A percentile compares a stretch with the other conserved stretches of the same genome.
Conservation (phyloP, 331 rosid genomes). For the Arachis monticola region DNA sequence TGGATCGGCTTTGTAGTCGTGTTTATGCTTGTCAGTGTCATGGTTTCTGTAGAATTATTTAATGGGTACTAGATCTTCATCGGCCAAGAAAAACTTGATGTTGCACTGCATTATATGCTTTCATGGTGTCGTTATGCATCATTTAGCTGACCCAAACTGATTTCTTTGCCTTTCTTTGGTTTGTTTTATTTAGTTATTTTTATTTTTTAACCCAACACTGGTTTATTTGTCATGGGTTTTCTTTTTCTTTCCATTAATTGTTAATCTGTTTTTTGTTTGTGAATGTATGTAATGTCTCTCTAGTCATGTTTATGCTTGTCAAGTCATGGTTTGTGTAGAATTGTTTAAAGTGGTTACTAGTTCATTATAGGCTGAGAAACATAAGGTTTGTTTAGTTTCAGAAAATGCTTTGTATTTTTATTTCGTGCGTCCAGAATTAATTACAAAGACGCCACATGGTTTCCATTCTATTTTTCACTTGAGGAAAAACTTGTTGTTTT, state of each 20-base stretch:
- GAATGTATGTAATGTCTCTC: not conserved
- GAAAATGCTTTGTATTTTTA: not conserved
- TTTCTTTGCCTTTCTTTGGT: not conserved
- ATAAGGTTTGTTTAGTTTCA: not conserved
- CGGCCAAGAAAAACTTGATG: too few relatives aligned
- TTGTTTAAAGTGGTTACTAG: constrained; percentile 8
- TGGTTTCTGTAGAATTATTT: too few relatives aligned
- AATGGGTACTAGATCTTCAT: too few relatives aligned
- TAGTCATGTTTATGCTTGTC: constrained; percentile 4
- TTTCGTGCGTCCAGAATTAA: not conserved
- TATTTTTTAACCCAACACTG: too few relatives aligned
- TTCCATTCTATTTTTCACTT: not conserved
- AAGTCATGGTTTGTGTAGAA: constrained; percentile 8
- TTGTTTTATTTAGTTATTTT: not conserved
- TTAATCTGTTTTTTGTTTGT: too few relatives aligned
- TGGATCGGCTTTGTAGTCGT: too few relatives aligned
- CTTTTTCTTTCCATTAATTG: too few relatives aligned
- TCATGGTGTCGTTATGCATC: too few relatives aligned
- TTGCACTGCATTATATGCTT: too few relatives aligned
- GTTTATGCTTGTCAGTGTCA: too few relatives aligned
- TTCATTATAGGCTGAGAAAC: not conserved
- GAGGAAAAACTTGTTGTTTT: not conserved
- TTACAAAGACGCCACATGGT: not conserved
- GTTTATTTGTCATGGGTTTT: too few relatives aligned
- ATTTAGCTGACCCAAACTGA: too few relatives aligned